Evolutionary conservation across 2,329 filamentous ascomycete genomes (phyloP), one percentile per base, ranked within the genome.

Genomic region (Phoma herbarum): DNA sequence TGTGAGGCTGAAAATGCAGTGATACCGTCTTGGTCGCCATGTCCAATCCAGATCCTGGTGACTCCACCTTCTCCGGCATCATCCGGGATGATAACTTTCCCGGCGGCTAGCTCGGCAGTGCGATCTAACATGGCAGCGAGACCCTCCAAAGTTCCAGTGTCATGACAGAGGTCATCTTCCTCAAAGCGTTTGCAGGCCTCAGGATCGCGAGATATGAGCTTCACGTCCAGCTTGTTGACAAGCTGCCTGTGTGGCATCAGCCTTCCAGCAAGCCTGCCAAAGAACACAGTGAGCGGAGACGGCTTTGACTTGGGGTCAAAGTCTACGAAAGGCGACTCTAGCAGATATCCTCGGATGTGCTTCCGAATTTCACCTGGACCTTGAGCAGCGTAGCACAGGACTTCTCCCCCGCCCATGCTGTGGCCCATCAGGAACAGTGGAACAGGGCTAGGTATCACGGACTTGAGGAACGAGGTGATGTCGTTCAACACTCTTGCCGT

Each of bases 401-500:
- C 85, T 77, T 96, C 85, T 23, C 88, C 91, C 59, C 93, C 93
- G 64, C 93, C 93, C 92, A 97, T 97, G 22, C 89, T 93, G 78
- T 97, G 92, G 52, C 93, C 93, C 81, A 95, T 87, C 20, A 97
- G 83, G 78, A 97, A 97, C 16, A 96, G 73, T 0, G 92, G 92
- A 2, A 78, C 61, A 10, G 75, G 66, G 39, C 78, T 74, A 10
- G 83, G 83, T 5, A 88, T 79, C 62, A 89, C 84, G 29, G 81
- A 79, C 59, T 82, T 82, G 65, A 95, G 82, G 75, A 97, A 92
- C 42, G 88, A 88, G 11, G 88, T 90, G 53, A 97, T 88, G 75
- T 97, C 93, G 57, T 85, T 83, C 43, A 96, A 80, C 56, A 97
- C 91, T 54, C 83, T 84, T 1, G 82, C 64, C 2, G 93, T 96